Base-by-base conservation (phyloP, 768 basidiomycete species). In the Hygrophoropsis aurantiaca region DNA sequence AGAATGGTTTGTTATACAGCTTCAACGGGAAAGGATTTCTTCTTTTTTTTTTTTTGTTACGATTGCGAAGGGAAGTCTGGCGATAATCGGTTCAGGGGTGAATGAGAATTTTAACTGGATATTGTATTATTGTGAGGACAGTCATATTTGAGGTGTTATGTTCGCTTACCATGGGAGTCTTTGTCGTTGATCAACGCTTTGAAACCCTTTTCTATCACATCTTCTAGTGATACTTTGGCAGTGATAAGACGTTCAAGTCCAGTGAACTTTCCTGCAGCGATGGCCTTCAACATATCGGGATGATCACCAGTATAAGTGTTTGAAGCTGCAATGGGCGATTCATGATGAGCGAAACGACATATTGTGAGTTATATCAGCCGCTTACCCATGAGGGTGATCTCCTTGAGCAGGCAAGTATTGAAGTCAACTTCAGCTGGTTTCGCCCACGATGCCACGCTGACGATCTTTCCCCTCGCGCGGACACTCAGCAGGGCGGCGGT, bases 391-490 rank as follows among this genome's bases (percentile, higher is more conserved):
- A 77, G 19, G 11, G 39, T 51, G 24, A 73, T 64, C 50, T 79
- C 77, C 40, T 66, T 69, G 15, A 59, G 33, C 13, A 69, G 51
- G 21, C 77, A 25, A 19, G 56, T 30, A 44, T 69, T 74, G 56
- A 74, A 59, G 42, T 74, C 62, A 11, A 77, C 44, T 20, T 47
- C 57, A 1, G 71, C 59, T 2, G 35, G 50, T 13, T 58, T 52
- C 34, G 71, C 74, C 76, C 76, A 78, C 8, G 74, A 46, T 1
- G 74, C 73, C 15, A 78, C 60, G 47, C 72, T 72, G 13, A 75
- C 57, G 19, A 74, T 52, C 0, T 57, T 65, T 15, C 78, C 76
- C 26, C 70, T 54, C 1, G 70, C 58, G 19, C 69, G 65, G 9
- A 75, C 58, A 21, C 68, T 65, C 6, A 44, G 30, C 11, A 78